Conservation (phyloP, 2,329 filamentous ascomycete species). For the Magnaporthiopsis rhizophila region DNA sequence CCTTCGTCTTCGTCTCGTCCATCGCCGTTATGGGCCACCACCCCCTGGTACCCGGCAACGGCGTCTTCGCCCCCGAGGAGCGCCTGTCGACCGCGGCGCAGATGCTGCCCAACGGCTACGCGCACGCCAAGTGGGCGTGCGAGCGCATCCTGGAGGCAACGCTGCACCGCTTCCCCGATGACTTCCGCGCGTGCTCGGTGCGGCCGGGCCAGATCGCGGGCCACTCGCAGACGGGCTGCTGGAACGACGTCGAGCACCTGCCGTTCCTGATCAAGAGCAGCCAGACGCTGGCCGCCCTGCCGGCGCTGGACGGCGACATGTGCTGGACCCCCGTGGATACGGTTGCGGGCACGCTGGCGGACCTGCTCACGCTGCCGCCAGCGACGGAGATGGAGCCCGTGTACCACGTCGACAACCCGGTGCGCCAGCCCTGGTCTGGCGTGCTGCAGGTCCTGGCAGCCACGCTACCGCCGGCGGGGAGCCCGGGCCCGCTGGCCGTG, state of each 20-base stretch:
- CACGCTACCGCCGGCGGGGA: conserved; percentile 1
- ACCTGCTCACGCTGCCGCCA: conserved; percentile 15
- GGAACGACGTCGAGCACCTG: conserved; percentile 45
- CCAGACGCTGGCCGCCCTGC: conserved; percentile 33
- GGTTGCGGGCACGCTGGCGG: conserved; percentile 18
- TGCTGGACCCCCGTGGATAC: conserved; percentile 39
- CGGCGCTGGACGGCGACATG: conserved; percentile 29
- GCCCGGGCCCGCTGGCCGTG: conserved; percentile 16
- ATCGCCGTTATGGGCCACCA: conserved; percentile 28
- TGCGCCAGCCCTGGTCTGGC: conserved; percentile 20
- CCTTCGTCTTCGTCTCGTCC: conserved; percentile 35
- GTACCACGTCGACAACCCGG: conserved; percentile 24
- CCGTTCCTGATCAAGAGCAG: conserved; percentile 40
- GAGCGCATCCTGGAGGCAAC: conserved; percentile 42
- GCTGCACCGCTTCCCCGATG: conserved; percentile 29
- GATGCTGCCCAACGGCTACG: conserved; percentile 39
- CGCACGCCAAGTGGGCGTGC: conserved; percentile 43
- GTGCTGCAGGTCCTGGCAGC: conserved; percentile 15
- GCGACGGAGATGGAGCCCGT: conserved; percentile 12
- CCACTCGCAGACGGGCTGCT: conserved; percentile 38
- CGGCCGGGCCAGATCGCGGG: conserved; percentile 47
- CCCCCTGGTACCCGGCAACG: conserved; percentile 15
- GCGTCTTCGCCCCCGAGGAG: conserved; percentile 32
- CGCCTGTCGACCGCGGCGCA: conserved; percentile 24
- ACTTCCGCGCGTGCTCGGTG: conserved; percentile 34